phyloP scores from a whole-genome alignment of 176 grass and related monocot genomes.

The Musa troglodytarum region DNA sequence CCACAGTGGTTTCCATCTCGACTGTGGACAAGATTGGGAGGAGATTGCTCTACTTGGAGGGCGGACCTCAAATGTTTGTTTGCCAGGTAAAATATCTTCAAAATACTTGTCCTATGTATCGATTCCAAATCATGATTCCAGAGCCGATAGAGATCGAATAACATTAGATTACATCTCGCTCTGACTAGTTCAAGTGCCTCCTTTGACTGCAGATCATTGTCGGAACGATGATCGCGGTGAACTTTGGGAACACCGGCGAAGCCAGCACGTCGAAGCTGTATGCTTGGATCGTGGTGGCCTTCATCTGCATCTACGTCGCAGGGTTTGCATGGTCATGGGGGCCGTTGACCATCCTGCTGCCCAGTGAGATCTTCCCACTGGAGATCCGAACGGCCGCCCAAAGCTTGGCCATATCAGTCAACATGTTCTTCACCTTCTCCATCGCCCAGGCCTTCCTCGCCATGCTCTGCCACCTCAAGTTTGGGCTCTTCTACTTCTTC shows the following conservation, averaged over 20 bases:
- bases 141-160: too few species aligned
- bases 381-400: constrained; percentile 4
- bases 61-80: constrained; percentile 8
- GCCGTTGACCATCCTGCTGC: not conserved
- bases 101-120: not conserved
- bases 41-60: constrained; percentile 6
- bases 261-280: not conserved
- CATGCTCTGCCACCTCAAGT: constrained; percentile 7
- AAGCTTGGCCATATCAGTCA: constrained; percentile 4
- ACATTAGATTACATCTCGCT: too few species aligned
- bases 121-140: not conserved
- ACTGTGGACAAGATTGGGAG: constrained; percentile 8
- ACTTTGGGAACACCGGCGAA: constrained; percentile 1
- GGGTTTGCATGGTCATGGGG: constrained; percentile 15
- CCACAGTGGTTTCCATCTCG: constrained; percentile 3
- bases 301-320: constrained; percentile 10
- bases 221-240: constrained; percentile 1
- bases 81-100: not conserved
- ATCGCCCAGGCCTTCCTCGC: constrained; percentile 4
- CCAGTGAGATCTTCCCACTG: constrained; percentile 9
- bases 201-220: not conserved
- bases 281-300: constrained; percentile 1
- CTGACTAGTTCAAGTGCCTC: too few species aligned
- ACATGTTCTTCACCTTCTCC: constrained; percentile 9
- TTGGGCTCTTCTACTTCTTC: constrained; percentile 19